Evolutionary conservation across 2,329 filamentous ascomycete species (phyloP).

Genomic region (Aspergillus hortae): DNA sequence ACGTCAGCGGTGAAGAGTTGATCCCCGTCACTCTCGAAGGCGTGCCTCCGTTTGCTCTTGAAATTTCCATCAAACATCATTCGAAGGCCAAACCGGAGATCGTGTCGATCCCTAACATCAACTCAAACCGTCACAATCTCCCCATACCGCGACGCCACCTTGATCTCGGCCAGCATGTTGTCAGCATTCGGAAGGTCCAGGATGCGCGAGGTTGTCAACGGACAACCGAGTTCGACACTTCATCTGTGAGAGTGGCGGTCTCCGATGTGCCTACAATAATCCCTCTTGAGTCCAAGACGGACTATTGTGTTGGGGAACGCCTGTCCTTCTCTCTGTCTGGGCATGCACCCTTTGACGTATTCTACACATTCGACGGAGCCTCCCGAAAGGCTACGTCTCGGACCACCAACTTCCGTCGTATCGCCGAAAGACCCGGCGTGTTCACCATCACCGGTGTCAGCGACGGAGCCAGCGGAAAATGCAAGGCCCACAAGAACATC

Average conservation of each 20-base stretch:
- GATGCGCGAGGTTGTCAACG: slow-evolving; percentile 84
- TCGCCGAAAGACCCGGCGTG: slow-evolving; percentile 84
- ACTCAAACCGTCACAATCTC: slow-evolving; percentile 69
- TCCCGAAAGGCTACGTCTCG: slow-evolving; percentile 68
- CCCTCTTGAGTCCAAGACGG: slow-evolving; percentile 73
- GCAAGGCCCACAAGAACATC: slow-evolving; percentile 73
- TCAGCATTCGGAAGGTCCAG: slow-evolving; percentile 84
- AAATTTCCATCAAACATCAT: slow-evolving; percentile 91
- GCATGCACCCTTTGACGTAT: slow-evolving; percentile 85
- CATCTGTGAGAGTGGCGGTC: slow-evolving; percentile 83
- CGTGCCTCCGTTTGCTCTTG: slow-evolving; percentile 80
- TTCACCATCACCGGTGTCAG: slow-evolving; percentile 84
- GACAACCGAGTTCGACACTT: slow-evolving; percentile 66
- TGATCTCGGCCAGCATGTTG: slow-evolving; percentile 81
- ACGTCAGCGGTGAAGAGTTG: slow-evolving; percentile 74
- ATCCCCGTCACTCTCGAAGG: slow-evolving; percentile 86
- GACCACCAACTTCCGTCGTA: slow-evolving; percentile 83
- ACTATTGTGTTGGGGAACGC: slow-evolving; percentile 95
- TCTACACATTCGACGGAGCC: slow-evolving; percentile 81
- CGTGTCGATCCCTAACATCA: slow-evolving; percentile 76
- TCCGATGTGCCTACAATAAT: slow-evolving; percentile 91
- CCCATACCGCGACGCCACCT: slow-evolving; percentile 80
- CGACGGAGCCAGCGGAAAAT: slow-evolving; percentile 79
- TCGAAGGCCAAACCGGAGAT: slow-evolving; percentile 74
- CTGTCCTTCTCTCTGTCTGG: slow-evolving; percentile 90